These are phyloP conservation scores for Vigna nakashimae DNA, from an alignment of 306 rosid species.

Conservation along the genomic window DNA sequence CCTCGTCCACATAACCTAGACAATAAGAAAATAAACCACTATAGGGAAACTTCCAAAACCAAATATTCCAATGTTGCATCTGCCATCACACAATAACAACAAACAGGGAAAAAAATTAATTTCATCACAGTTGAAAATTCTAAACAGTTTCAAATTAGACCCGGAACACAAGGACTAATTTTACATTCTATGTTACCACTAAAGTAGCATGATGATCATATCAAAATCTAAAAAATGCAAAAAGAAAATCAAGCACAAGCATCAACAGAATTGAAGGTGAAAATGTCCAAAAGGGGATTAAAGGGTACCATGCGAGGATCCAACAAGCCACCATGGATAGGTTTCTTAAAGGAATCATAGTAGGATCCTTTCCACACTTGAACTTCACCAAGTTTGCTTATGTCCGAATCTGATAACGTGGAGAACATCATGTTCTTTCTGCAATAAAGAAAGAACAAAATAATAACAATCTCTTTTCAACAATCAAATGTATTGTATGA, in stretches of 20 bases:
- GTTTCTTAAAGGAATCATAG: slow-evolving; percentile 55
- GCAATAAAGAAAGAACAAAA: slow-evolving; percentile 31
- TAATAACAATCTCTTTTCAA: neutral
- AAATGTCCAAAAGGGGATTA: neutral
- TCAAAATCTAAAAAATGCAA: neutral
- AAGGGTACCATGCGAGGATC: slow-evolving; percentile 78
- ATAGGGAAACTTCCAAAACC: neutral
- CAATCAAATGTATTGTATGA: neutral
- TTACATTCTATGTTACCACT: neutral
- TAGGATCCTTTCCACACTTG: slow-evolving; percentile 68
- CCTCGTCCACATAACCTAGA: neutral
- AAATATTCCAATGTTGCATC: neutral
- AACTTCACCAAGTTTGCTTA: slow-evolving; percentile 69
- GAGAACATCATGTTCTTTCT: slow-evolving; percentile 74
- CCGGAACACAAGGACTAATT: no score
- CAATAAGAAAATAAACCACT: neutral
- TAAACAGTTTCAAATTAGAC: slow-evolving; percentile 2
- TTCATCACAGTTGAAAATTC: neutral
- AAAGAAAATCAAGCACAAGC: neutral
- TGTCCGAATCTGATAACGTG: slow-evolving; percentile 68
- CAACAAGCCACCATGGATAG: slow-evolving; percentile 71
- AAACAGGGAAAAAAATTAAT: neutral
- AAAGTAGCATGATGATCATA: neutral
- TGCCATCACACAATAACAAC: no score
- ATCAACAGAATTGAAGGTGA: slow-evolving; percentile 3